These are phyloP conservation scores for Emergomyces orientalis DNA, from an alignment of 2,329 filamentous ascomycete genomes.

Conservation along the genomic window DNA sequence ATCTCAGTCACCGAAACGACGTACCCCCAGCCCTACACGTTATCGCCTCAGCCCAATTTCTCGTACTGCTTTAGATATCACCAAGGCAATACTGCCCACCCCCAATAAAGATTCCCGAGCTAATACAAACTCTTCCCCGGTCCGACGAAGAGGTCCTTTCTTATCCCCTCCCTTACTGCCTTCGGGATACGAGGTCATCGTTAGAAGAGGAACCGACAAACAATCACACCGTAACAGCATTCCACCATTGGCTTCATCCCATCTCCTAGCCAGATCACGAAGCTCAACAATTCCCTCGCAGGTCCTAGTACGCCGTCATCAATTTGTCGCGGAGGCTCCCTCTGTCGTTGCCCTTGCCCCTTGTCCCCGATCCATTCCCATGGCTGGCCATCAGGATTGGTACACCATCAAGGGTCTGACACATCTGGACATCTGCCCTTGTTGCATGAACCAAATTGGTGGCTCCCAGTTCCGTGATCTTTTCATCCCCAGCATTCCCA, in stretches of 20 bases:
- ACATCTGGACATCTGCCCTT: conserved; percentile 71
- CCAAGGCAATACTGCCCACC: background rate
- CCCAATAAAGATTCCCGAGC: conserved; percentile 1
- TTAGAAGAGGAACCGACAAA: conserved; percentile 2
- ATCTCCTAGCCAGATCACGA: conserved; percentile 8
- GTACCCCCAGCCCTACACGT: background rate
- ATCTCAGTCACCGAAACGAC: background rate
- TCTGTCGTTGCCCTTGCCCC: conserved; percentile 44
- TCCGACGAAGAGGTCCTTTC: conserved; percentile 4
- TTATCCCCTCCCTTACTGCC: background rate
- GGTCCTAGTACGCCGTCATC: conserved; percentile 13
- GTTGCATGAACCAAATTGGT: conserved; percentile 65
- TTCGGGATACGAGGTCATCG: background rate
- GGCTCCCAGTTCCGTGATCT: conserved; percentile 57
- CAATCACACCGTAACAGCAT: background rate
- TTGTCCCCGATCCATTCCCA: conserved; percentile 58
- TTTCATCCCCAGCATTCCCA: conserved; percentile 54
- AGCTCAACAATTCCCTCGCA: conserved; percentile 10
- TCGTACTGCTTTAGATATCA: background rate
- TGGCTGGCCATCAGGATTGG: conserved; percentile 65
- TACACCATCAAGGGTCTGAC: conserved; percentile 62
- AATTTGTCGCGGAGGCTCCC: conserved; percentile 9
- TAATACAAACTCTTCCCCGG: conserved; percentile 2
- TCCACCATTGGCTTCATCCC: background rate
- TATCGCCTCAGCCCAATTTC: background rate